Evolutionary conservation across 179 eudicot species (phyloP).

Genomic region (Corrigiola litoralis): DNA sequence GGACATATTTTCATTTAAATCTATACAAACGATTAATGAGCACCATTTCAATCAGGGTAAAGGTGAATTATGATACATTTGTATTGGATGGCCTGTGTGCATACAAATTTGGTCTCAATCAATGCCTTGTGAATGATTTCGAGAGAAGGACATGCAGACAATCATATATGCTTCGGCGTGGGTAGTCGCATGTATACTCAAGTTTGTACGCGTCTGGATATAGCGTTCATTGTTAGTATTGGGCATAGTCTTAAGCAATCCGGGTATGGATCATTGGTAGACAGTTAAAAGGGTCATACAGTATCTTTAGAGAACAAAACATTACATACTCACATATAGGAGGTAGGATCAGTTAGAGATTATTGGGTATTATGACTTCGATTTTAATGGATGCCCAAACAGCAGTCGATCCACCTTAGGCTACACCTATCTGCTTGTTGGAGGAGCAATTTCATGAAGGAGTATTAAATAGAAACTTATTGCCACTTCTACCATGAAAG

Average conservation of each 20-base stretch:
- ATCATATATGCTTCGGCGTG: neutral
- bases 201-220: neutral
- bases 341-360: neutral
- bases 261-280: neutral
- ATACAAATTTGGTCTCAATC: neutral
- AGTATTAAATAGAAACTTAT: neutral
- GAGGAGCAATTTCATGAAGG: neutral
- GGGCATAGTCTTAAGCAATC: neutral
- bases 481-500: conserved; percentile 5
- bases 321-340: neutral
- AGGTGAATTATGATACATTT: no score
- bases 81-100: no score
- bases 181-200: neutral
- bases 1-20: no score
- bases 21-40: no score
- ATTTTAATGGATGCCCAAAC: neutral
- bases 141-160: neutral
- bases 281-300: neutral
- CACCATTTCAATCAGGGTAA: no score
- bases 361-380: neutral
- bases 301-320: neutral
- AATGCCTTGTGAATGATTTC: neutral
- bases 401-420: neutral
- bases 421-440: neutral
- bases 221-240: neutral